Conservation (phyloP, 257 asterid species). For the Striga asiatica region DNA sequence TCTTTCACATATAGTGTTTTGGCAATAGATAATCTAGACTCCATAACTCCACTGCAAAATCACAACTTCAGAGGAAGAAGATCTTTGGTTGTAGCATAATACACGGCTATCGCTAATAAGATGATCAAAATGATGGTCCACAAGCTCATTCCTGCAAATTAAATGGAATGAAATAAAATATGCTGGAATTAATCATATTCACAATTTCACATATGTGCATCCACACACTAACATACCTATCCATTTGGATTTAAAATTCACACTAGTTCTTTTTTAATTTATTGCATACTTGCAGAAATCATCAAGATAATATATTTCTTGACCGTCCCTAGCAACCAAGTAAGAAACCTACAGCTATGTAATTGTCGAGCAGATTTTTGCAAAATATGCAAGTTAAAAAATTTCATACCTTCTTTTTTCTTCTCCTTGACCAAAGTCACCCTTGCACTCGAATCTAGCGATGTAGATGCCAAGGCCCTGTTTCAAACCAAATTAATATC, state of each 20-base stretch:
- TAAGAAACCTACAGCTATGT: too few species aligned
- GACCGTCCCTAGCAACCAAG: too few species aligned
- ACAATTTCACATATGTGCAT: not conserved
- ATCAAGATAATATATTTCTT: too few species aligned
- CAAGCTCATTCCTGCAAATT: slow-evolving; percentile 48
- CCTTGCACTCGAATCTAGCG: slow-evolving; percentile 81
- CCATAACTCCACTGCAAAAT: slow-evolving; percentile 2
- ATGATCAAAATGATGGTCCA: slow-evolving; percentile 50
- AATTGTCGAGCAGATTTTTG: too few species aligned
- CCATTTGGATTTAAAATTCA: too few species aligned
- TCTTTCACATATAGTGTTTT: too few species aligned
- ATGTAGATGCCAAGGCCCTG: slow-evolving; percentile 75
- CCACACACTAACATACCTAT: not conserved
- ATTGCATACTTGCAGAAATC: too few species aligned
- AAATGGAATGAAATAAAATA: not conserved
- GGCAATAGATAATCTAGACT: too few species aligned
- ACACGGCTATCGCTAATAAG: slow-evolving; percentile 47
- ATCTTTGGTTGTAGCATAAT: slow-evolving; percentile 27
- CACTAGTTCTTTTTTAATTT: too few species aligned
- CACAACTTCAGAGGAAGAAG: slow-evolving; percentile 19
- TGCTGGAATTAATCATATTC: not conserved
- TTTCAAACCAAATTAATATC: slow-evolving; percentile 14
- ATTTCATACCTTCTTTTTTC: slow-evolving; percentile 41
- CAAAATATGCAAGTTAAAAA: not conserved
- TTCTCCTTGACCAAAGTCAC: slow-evolving; percentile 53